Percentiles rank a stretch among this genome's conserved stretches.
phyloP scores from a whole-genome alignment of 2,329 filamentous ascomycete genomes.

The Calonectria multiphialidica region DNA sequence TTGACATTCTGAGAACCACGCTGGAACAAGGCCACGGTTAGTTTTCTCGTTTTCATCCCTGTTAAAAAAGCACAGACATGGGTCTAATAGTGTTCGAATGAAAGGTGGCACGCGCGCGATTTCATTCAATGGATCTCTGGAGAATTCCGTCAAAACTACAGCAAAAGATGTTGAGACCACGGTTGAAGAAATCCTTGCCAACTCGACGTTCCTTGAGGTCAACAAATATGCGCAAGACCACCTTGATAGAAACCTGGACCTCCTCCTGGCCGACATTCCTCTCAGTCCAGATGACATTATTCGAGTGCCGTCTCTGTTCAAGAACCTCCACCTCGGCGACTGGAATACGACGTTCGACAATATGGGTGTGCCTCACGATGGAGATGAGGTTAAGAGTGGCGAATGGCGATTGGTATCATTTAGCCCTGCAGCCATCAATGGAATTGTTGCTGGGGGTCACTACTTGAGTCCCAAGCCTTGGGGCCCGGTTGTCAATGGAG shows the following conservation, averaged over 20 bases:
- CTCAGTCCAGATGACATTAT: background rate
- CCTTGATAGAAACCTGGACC: background rate
- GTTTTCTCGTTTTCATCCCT: background rate
- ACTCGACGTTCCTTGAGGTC: background rate
- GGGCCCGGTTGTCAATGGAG: conserved; percentile 35
- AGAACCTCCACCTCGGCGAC: background rate
- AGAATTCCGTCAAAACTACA: conserved; percentile 8
- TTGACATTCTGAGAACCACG: conserved; percentile 41
- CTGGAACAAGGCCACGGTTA: conserved; percentile 40
- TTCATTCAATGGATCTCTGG: conserved; percentile 11
- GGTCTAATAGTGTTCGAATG: background rate
- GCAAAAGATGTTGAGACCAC: conserved; percentile 19
- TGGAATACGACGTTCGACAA: background rate
- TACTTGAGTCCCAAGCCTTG: conserved; percentile 41
- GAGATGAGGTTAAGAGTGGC: background rate
- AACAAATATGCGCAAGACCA: background rate
- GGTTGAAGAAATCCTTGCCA: conserved; percentile 9
- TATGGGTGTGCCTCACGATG: background rate
- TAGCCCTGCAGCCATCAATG: conserved; percentile 37
- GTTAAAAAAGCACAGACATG: background rate
- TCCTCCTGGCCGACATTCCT: background rate
- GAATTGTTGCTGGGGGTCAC: conserved; percentile 34
- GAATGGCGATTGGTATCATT: conserved; percentile 25
- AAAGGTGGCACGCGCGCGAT: background rate
- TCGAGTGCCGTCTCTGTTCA: background rate